Percentiles rank a stretch among this genome's conserved stretches.
phyloP scores from a whole-genome alignment of 139 green algal species.

The Microglena sp. region DNA sequence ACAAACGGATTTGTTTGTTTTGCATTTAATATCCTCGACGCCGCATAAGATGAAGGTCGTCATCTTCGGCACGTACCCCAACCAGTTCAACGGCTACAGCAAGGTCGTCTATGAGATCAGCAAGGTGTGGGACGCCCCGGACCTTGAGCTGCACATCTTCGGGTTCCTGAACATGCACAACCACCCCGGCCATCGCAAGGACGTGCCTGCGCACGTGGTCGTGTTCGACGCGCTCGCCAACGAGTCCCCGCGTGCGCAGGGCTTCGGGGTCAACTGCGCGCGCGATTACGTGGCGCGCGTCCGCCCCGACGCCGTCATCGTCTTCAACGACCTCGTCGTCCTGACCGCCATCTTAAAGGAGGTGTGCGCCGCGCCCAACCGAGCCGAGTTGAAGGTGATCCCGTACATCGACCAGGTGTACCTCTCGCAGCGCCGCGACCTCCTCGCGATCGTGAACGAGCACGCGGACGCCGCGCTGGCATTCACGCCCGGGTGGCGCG shows the following conservation, averaged over 20 bases:
- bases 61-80: too few relatives aligned
- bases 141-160: constrained; percentile 4
- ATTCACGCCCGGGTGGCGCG: constrained; percentile 9
- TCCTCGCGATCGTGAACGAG: not conserved
- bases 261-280: constrained; percentile 1
- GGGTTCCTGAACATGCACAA: constrained; percentile 15
- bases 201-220: constrained; percentile 3
- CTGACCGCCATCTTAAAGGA: not conserved
- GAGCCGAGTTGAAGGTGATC: constrained; percentile 1
- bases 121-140: not conserved
- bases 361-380: constrained; percentile 1
- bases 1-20: too few relatives aligned
- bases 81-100: too few relatives aligned
- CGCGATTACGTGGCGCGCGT: not conserved
- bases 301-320: constrained; percentile 9
- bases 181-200: not conserved
- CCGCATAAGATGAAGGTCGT: too few relatives aligned
- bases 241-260: not conserved
- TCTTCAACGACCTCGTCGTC: constrained; percentile 21
- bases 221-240: constrained; percentile 8
- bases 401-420: constrained; percentile 19
- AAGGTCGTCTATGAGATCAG: too few relatives aligned
- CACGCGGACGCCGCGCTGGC: not conserved
- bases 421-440: not conserved
- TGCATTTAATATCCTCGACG: too few relatives aligned